phyloP scores from a whole-genome alignment of 1,284 basidiomycete species.

The Omphalotus olearius region DNA sequence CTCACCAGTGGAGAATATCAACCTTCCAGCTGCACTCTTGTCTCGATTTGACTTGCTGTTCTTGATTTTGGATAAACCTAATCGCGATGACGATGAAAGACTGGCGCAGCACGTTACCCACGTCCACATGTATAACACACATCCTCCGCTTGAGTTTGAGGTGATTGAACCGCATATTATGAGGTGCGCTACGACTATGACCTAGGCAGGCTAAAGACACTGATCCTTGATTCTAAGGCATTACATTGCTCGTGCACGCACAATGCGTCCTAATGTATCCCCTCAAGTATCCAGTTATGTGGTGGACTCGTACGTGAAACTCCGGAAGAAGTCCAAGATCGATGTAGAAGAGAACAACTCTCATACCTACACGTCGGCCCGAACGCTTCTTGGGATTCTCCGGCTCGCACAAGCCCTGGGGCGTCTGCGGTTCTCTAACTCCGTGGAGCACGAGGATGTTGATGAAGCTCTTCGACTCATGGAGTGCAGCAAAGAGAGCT shows the following conservation, averaged over 20 bases:
- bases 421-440: conserved; percentile 79
- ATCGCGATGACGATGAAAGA: conserved; percentile 91
- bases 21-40: conserved; percentile 92
- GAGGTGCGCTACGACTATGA: conserved; percentile 50
- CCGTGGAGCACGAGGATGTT: conserved; percentile 84
- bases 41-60: conserved; percentile 97
- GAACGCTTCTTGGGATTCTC: conserved; percentile 92
- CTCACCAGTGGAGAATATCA: conserved; percentile 99
- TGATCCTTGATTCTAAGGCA: conserved; percentile 49
- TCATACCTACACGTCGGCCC: conserved; percentile 94
- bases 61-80: conserved; percentile 95
- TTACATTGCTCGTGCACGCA: conserved; percentile 93
- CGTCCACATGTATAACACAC: conserved; percentile 94
- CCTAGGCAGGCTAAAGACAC: neutral
- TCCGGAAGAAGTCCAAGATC: conserved; percentile 90
- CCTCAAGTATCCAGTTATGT: conserved; percentile 88
- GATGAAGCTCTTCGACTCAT: conserved; percentile 96
- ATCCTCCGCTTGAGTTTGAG: conserved; percentile 83
- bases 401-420: conserved; percentile 95
- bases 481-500: conserved; percentile 91
- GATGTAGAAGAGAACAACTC: conserved; percentile 87
- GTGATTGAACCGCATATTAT: conserved; percentile 85
- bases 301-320: conserved; percentile 92
- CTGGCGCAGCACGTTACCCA: conserved; percentile 97
- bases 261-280: conserved; percentile 85